phyloP scores from a whole-genome alignment of 306 rosid species.

The Gastrolobium bilobum region DNA sequence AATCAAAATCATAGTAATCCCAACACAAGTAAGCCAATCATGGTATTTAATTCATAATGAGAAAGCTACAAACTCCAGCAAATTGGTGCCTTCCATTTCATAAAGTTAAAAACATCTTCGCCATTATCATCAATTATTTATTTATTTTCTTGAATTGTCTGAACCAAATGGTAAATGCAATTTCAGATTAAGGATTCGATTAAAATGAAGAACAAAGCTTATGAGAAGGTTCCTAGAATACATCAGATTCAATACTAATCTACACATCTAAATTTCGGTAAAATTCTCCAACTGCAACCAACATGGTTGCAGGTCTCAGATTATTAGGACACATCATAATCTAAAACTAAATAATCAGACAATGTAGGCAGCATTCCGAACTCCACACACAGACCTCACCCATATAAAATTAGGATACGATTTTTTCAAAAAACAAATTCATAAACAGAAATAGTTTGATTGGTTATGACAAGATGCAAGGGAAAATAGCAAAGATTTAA shows the following conservation, averaged over 20 bases:
- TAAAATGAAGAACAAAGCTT: not conserved
- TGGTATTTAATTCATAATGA: not conserved
- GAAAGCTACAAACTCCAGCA: not conserved
- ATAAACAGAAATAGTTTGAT: not conserved
- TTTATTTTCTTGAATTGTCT: too few species aligned
- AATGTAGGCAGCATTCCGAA: constrained; percentile 55
- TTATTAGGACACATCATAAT: constrained; percentile 29
- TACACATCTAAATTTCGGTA: not conserved
- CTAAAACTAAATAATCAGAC: constrained; percentile 49
- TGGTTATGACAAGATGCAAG: too few species aligned
- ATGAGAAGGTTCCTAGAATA: too few species aligned
- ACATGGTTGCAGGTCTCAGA: constrained; percentile 48
- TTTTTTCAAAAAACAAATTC: not conserved
- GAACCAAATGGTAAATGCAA: not conserved
- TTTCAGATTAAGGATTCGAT: not conserved
- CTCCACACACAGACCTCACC: constrained; percentile 57
- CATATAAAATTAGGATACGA: not conserved
- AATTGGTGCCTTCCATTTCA: not conserved
- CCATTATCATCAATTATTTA: too few species aligned
- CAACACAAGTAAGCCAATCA: not conserved
- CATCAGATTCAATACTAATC: not conserved
- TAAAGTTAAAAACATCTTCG: not conserved
- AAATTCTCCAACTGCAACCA: not conserved
- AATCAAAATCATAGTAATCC: not conserved
- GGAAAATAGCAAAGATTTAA: too few species aligned